Conservation (phyloP, 768 basidiomycete species). For the Mycena rosella region DNA sequence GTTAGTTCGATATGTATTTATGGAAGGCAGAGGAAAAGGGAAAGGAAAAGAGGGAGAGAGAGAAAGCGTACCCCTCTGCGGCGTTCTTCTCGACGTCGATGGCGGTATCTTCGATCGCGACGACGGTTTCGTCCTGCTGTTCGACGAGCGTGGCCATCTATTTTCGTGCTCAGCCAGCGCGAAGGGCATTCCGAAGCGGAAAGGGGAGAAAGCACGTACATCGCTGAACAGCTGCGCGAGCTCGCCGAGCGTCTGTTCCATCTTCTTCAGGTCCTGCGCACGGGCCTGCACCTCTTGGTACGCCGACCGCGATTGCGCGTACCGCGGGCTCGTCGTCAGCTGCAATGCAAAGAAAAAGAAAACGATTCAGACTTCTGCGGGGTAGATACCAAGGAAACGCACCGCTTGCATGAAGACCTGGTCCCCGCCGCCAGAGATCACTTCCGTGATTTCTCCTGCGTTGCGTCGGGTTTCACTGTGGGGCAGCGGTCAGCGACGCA, state of each 20-base stretch:
- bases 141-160: constrained; percentile 85
- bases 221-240: constrained; percentile 91
- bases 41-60: background rate
- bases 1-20: no score
- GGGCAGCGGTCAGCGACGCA: background rate
- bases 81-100: constrained; percentile 75
- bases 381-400: constrained; percentile 26
- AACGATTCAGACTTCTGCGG: no score
- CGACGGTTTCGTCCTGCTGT: constrained; percentile 84
- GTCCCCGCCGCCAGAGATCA: constrained; percentile 71
- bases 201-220: constrained; percentile 43
- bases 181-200: no score
- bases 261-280: constrained; percentile 86
- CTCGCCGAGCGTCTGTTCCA: constrained; percentile 90
- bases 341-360: no score
- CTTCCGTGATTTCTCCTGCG: constrained; percentile 78
- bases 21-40: no score
- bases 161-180: constrained; percentile 17
- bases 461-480: constrained; percentile 88
- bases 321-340: constrained; percentile 84
- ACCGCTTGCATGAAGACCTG: constrained; percentile 88
- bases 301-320: constrained; percentile 84
- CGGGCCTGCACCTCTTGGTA: constrained; percentile 92
- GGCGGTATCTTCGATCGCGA: constrained; percentile 73
- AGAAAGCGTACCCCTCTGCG: constrained; percentile 69